A percentile compares a stretch with the other conserved stretches of the same genome.
Conservation (phyloP, 73 alveolate genomes). For the Stentor roeselii region DNA sequence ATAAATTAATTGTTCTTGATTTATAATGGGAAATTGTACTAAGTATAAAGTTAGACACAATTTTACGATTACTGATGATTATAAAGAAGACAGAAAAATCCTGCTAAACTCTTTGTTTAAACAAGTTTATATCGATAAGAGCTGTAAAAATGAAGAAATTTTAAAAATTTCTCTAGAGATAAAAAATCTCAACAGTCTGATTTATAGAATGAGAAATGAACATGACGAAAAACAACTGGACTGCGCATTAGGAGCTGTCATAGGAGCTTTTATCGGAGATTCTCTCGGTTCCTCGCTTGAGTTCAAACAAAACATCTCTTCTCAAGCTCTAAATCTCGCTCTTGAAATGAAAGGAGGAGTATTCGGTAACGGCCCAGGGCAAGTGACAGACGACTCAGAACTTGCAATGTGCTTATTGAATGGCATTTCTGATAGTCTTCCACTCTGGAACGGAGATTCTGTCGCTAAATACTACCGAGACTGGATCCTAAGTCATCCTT, state of each 20-base stretch:
- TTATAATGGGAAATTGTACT: no score
- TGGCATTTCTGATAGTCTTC: constrained; percentile 56
- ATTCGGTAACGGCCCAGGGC: constrained; percentile 49
- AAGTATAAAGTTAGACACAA: no score
- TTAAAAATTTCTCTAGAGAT: no score
- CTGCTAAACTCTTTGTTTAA: no score
- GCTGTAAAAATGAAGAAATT: no score
- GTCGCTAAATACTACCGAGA: constrained; percentile 58
- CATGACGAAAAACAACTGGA: no score
- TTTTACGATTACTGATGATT: no score
- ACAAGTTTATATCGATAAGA: no score
- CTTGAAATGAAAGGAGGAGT: constrained; percentile 42
- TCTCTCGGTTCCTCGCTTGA: constrained; percentile 45
- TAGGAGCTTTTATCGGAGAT: constrained; percentile 51
- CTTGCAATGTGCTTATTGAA: constrained; percentile 68
- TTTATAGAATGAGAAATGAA: no score
- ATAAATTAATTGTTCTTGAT: no score
- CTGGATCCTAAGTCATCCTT: constrained; percentile 46
- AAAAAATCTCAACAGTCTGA: no score
- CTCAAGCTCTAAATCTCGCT: constrained; percentile 23
- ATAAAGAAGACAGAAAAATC: no score
- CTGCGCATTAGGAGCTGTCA: constrained; percentile 33
- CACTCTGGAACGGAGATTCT: constrained; percentile 41
- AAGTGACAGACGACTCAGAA: constrained; percentile 84
- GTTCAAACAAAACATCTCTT: constrained; percentile 10